Evolutionary conservation across 1,139 yeast species (phyloP).

Genomic region (Sugiyamaella grinbergsii): DNA sequence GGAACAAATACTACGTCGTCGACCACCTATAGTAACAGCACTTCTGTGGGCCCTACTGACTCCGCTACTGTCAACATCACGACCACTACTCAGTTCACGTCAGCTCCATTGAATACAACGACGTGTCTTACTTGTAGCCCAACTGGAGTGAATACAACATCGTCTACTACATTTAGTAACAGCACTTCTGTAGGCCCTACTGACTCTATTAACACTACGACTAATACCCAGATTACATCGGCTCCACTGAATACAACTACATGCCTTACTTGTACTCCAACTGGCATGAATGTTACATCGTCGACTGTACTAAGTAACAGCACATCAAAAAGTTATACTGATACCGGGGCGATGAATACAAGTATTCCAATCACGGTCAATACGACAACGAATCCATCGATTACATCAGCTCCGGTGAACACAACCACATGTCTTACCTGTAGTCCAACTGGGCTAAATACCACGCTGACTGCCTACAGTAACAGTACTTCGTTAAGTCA

Average conservation of each 20-base stretch:
- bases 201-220: neutral
- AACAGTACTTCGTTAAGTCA: neutral
- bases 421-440: neutral
- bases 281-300: neutral
- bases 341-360: neutral
- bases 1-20: neutral
- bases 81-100: too few species aligned
- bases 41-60: neutral
- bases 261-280: neutral
- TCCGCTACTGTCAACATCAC: neutral
- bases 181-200: neutral
- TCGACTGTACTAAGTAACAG: neutral
- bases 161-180: neutral
- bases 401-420: neutral
- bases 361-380: neutral
- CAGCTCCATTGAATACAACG: neutral
- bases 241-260: neutral
- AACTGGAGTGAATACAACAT: neutral
- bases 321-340: too few species aligned
- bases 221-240: neutral
- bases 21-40: slow-evolving; percentile 5
- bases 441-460: neutral
- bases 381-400: slow-evolving; percentile 1
- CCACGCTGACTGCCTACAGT: neutral
- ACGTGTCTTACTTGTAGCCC: neutral